Evolutionary conservation across 768 basidiomycete genomes (phyloP).

Genomic region (Boletus pseudo-olivaceus): DNA sequence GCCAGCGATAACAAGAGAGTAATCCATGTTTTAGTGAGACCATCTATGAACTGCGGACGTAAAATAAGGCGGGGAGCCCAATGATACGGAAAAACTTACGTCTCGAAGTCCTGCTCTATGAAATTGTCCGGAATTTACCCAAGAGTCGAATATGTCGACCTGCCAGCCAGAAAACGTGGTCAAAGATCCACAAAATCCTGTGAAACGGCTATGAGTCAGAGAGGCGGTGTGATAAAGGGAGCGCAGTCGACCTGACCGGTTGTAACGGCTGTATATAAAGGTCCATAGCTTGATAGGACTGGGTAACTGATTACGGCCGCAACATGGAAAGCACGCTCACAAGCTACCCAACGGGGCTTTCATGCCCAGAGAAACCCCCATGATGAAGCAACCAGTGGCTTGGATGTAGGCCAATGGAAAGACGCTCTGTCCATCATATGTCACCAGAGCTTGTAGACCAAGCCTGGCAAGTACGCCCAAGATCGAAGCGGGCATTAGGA

Average conservation of each 20-base stretch:
- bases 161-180: slow-evolving; percentile 99
- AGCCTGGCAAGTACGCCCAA: slow-evolving; percentile 82
- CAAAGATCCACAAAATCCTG: slow-evolving; percentile 92
- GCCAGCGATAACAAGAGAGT: slow-evolving; percentile 75
- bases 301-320: slow-evolving; percentile 7
- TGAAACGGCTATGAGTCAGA: background rate
- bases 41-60: slow-evolving; percentile 73
- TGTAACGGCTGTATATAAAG: slow-evolving; percentile 82
- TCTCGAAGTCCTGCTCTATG: slow-evolving; percentile 64
- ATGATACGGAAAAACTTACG: slow-evolving; percentile 42
- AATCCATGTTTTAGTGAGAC: slow-evolving; percentile 72
- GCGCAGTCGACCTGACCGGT: slow-evolving; percentile 54
- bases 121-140: slow-evolving; percentile 62
- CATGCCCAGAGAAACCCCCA: slow-evolving; percentile 75
- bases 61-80: slow-evolving; percentile 1
- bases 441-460: slow-evolving; percentile 69
- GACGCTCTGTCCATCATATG: slow-evolving; percentile 70
- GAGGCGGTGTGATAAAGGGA: background rate
- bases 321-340: slow-evolving; percentile 44
- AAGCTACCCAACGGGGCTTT: slow-evolving; percentile 71
- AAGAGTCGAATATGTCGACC: slow-evolving; percentile 79
- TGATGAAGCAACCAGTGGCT: slow-evolving; percentile 83
- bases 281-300: slow-evolving; percentile 62
- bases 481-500: slow-evolving; percentile 79
- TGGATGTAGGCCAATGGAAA: slow-evolving; percentile 86